phyloP scores from a whole-genome alignment of 2,329 filamentous ascomycete genomes.

The Verticillium longisporum region DNA sequence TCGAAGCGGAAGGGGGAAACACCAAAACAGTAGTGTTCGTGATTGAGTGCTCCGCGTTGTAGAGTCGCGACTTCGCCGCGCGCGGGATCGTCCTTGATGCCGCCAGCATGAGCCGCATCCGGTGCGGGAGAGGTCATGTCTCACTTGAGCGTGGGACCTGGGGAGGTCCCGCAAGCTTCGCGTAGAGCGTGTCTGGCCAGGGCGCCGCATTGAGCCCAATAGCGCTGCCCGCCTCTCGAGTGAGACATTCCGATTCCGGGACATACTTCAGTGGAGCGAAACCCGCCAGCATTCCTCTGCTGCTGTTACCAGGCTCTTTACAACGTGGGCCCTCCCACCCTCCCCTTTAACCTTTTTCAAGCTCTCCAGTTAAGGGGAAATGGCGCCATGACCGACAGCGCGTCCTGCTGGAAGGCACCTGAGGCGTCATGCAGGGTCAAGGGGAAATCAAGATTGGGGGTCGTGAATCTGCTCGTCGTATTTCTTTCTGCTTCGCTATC shows the following conservation, averaged over 20 bases:
- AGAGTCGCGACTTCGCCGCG: not conserved
- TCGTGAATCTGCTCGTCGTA: not conserved
- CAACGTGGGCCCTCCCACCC: not conserved
- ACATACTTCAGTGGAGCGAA: not conserved
- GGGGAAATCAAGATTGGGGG: not conserved
- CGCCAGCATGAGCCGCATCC: not conserved
- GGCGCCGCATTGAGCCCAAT: not conserved
- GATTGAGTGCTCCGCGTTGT: not conserved
- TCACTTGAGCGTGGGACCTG: not conserved
- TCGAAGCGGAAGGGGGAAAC: not conserved
- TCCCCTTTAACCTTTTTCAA: too few relatives aligned
- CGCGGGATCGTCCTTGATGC: not conserved
- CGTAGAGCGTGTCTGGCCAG: not conserved
- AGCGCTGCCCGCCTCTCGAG: not conserved
- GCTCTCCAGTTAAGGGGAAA: not conserved
- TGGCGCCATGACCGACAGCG: not conserved
- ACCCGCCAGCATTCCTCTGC: not conserved
- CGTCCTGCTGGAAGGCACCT: not conserved
- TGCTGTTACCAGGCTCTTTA: not conserved
- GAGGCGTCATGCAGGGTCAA: not conserved
- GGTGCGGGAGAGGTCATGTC: not conserved
- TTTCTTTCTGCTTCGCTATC: slow-evolving; percentile 6
- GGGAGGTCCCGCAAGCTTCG: not conserved
- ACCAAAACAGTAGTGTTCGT: not conserved
- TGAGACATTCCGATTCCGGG: not conserved